These are phyloP conservation scores for Chytriomyces hyalinus DNA, from an alignment of 192 early-diverging fungal species.

Conservation along the genomic window DNA sequence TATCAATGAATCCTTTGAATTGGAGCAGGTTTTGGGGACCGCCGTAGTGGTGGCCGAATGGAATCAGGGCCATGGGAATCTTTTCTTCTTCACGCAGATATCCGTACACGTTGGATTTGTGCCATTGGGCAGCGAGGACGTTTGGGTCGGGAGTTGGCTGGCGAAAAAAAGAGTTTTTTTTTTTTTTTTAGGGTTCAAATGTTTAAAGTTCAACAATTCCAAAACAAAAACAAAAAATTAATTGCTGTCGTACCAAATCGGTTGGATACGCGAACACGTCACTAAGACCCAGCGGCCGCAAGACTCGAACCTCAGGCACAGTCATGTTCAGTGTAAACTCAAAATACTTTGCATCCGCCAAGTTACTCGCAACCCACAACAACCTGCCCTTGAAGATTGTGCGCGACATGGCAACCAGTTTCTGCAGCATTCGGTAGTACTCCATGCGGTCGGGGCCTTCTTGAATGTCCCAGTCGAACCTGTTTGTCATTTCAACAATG, in stretches of 20 bases:
- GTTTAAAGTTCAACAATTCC: neutral
- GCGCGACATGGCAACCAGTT: neutral
- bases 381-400: neutral
- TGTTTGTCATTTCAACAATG: slow-evolving; percentile 28
- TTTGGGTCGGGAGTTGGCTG: slow-evolving; percentile 7
- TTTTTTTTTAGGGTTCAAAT: neutral
- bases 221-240: neutral
- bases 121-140: slow-evolving; percentile 4
- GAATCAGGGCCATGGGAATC: neutral
- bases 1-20: slow-evolving; percentile 28
- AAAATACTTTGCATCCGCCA: neutral
- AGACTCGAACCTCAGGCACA: neutral
- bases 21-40: slow-evolving; percentile 12
- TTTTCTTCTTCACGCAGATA: neutral
- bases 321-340: neutral
- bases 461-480: slow-evolving; percentile 17
- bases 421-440: slow-evolving; percentile 10
- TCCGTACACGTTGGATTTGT: neutral
- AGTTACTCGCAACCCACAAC: neutral
- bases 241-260: neutral
- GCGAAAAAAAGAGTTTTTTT: neutral
- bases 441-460: neutral
- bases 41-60: slow-evolving; percentile 23
- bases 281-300: neutral
- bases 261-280: slow-evolving; percentile 11